phyloP scores from a whole-genome alignment of 1,139 yeast species.

The Geotrichum klebahnii region DNA sequence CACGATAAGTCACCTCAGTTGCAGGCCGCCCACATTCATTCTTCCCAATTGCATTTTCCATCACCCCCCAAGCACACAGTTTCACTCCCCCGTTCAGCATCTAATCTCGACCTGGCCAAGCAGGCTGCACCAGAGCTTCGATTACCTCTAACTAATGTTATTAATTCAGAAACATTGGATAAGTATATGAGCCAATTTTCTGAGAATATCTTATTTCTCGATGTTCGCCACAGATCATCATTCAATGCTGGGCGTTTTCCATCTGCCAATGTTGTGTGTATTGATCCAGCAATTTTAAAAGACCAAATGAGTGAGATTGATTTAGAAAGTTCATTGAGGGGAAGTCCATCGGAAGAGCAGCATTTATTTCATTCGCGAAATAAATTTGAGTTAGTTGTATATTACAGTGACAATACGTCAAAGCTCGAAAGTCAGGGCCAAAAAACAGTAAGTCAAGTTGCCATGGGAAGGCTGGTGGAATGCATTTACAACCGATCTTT shows the following conservation, averaged over 20 bases:
- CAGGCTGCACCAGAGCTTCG: constrained; percentile 16
- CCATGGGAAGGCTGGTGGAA: constrained; percentile 26
- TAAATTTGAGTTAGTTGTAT: constrained; percentile 56
- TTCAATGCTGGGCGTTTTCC: constrained; percentile 60
- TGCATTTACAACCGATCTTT: constrained; percentile 42
- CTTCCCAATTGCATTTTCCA: too few species aligned
- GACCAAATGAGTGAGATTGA: constrained; percentile 53
- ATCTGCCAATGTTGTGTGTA: constrained; percentile 54
- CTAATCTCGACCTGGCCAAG: not conserved
- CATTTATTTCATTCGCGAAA: constrained; percentile 50
- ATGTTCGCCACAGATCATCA: constrained; percentile 58
- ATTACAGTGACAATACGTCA: constrained; percentile 48
- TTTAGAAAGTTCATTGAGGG: constrained; percentile 53
- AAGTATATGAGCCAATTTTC: constrained; percentile 31
- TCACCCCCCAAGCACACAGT: not conserved
- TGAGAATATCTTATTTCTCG: constrained; percentile 52
- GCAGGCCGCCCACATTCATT: too few species aligned
- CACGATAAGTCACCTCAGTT: too few species aligned
- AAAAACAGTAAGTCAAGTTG: constrained; percentile 23
- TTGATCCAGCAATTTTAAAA: constrained; percentile 61
- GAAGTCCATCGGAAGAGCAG: constrained; percentile 54
- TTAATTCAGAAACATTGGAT: constrained; percentile 34
- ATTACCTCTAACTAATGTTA: constrained; percentile 35
- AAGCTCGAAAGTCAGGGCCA: constrained; percentile 25
- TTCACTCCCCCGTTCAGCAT: not conserved